Evolutionary conservation across 805 yeast species (phyloP).

Genomic region (Saturnispora diversa): DNA sequence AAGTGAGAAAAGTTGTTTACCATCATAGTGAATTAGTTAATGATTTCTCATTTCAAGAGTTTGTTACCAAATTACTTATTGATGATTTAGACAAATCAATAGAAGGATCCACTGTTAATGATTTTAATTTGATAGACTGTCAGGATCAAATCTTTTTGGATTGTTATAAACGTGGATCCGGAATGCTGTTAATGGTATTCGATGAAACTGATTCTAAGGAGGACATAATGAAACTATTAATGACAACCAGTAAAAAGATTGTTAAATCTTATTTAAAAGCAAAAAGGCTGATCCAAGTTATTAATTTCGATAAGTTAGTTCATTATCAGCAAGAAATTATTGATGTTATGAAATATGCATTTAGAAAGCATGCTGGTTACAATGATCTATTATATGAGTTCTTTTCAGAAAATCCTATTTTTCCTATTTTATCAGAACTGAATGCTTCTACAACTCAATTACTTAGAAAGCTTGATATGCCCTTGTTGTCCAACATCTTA

Average conservation of each 20-base stretch:
- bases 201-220: constrained; percentile 5
- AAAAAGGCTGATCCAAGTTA: constrained; percentile 3
- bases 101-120: too few species aligned
- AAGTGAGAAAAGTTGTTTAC: constrained; percentile 7
- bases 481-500: not conserved
- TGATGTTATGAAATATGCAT: constrained; percentile 8
- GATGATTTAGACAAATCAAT: constrained; percentile 8
- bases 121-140: not conserved
- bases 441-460: constrained; percentile 1
- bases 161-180: constrained; percentile 1
- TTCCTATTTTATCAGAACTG: constrained; percentile 23
- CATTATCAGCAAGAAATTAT: constrained; percentile 10
- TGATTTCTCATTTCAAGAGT: not conserved
- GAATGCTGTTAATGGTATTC: constrained; percentile 4
- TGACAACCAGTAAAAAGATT: not conserved
- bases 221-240: constrained; percentile 3
- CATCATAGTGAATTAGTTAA: constrained; percentile 1
- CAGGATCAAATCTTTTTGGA: not conserved
- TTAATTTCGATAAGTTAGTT: not conserved
- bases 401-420: constrained; percentile 21
- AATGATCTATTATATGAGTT: constrained; percentile 18
- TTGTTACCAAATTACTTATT: not conserved
- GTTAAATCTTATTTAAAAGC: not conserved
- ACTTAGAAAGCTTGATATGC: constrained; percentile 2
- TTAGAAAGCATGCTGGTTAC: constrained; percentile 8